Evolutionary conservation across 148 eudicot species (phyloP), one percentile per base, ranked within the genome.

Genomic region (Rheum nobile): DNA sequence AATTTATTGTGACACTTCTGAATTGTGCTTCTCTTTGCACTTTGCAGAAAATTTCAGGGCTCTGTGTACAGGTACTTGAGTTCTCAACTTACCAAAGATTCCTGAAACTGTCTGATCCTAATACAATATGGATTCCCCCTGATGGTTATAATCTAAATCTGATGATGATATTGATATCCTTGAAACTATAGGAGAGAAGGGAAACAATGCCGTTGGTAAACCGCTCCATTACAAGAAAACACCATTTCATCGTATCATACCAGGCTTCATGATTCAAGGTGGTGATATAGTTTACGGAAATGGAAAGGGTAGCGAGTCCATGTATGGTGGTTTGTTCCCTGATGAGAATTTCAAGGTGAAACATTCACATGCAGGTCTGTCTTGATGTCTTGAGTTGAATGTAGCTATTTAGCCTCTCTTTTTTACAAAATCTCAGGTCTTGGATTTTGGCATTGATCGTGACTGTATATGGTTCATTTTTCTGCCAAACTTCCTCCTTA

Each of bases 261-360:
- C 97, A 0, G 98, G 97, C 55, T 91, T 91, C 84, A 91, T 95
- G 98, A 87, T 88, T 77, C 98, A 95, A 83, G 98, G 97, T 8
- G 98, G 98, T 67, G 98, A 95, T 81, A 90, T 86, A 75, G 83
- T 80, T 68, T 74, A 63, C 74, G 89, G 91, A 34, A 85, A 95
- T 72, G 97, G 97, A 26, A 90, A 77, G 84, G 96, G 98, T 54
- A 89, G 92, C 28, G 89, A 84, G 78, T 95, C 98, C 24, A 84
- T 94, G 68, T 89, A 88, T 69, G 91, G 96, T 41, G 87, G 86
- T 75, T 81, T 85, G 32, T 94, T 94, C 67, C 86, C 79, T 59
- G 98, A 94, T 75, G 98, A 94, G 81, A 94, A 82, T 78, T 91
- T 89, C 63, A 91, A 80, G 83, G 78, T 84, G 76, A 90, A 91